These are phyloP conservation scores for Fraxinus floribunda DNA, from an alignment of 305 asterid species.

Conservation along the genomic window DNA sequence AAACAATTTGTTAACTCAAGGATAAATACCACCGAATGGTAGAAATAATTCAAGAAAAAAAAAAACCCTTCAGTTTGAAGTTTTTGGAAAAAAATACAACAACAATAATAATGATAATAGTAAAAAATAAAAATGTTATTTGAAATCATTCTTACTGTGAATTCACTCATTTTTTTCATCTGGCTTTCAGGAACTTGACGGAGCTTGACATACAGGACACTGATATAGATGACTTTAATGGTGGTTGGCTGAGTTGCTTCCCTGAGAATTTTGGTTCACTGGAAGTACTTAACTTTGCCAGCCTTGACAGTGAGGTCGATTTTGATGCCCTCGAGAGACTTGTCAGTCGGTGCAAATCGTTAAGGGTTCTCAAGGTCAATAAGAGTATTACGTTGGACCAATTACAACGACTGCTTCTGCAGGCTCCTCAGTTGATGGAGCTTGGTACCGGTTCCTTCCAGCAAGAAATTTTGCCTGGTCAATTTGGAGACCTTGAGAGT, in stretches of 20 bases:
- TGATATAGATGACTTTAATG: constrained; percentile 52
- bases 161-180: constrained; percentile 6
- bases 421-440: constrained; percentile 53
- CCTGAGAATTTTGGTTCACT: constrained; percentile 67
- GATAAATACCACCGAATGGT: not conserved
- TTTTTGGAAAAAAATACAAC: too few species aligned
- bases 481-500: constrained; percentile 44
- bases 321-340: constrained; percentile 72
- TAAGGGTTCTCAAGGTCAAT: constrained; percentile 67
- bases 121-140: not conserved
- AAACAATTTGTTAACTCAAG: not conserved
- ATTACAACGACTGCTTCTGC: constrained; percentile 58
- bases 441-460: constrained; percentile 75
- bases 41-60: not conserved
- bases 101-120: too few species aligned
- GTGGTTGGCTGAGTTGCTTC: constrained; percentile 71
- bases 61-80: not conserved
- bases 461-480: constrained; percentile 53
- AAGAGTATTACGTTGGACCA: constrained; percentile 53
- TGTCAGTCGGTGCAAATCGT: constrained; percentile 56
- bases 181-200: constrained; percentile 60
- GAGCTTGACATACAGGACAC: constrained; percentile 80
- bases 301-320: constrained; percentile 57
- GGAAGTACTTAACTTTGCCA: constrained; percentile 63
- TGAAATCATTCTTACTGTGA: not conserved